Percentiles rank a stretch among this genome's conserved stretches.
These are phyloP conservation scores for Phytophthora pini DNA, from an alignment of 352 stramenopile genomes.

Conservation along the genomic window DNA sequence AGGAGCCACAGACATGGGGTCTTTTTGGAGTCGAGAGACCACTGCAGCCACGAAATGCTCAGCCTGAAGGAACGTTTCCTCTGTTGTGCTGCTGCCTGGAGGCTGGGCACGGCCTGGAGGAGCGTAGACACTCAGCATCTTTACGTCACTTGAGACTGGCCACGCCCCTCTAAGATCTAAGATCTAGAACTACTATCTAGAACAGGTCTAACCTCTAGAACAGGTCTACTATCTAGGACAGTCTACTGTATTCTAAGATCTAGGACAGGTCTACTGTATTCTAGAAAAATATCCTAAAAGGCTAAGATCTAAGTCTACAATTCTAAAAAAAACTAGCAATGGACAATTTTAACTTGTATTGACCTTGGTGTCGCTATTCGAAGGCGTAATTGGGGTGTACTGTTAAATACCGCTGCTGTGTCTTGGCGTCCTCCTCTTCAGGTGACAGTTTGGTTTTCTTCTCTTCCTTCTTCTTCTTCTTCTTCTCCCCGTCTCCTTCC, in stretches of 20 bases:
- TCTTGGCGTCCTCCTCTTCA: slow-evolving; percentile 56
- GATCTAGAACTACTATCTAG: background rate
- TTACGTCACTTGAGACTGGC: background rate
- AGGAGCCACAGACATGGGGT: slow-evolving; percentile 54
- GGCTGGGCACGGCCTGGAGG: slow-evolving; percentile 6
- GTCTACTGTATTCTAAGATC: too few relatives aligned
- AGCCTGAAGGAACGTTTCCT: slow-evolving; percentile 48
- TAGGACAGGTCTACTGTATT: too few relatives aligned
- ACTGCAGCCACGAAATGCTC: slow-evolving; percentile 65
- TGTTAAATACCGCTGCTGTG: slow-evolving; percentile 80
- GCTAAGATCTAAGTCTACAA: too few relatives aligned
- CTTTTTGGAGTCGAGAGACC: slow-evolving; percentile 59
- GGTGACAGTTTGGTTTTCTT: slow-evolving; percentile 48
- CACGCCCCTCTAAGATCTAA: slow-evolving; percentile 18
- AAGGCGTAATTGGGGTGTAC: slow-evolving; percentile 85
- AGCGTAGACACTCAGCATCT: slow-evolving; percentile 25
- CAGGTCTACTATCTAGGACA: too few relatives aligned
- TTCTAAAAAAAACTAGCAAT: too few relatives aligned
- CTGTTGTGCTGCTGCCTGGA: slow-evolving; percentile 27
- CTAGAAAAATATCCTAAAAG: too few relatives aligned
- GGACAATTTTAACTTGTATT: slow-evolving; percentile 3
- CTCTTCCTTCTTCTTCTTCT: slow-evolving; percentile 31
- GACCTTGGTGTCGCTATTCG: slow-evolving; percentile 33
- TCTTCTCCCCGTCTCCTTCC: slow-evolving; percentile 14
- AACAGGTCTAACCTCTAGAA: too few relatives aligned